Evolutionary conservation across 192 early-diverging fungal genomes (phyloP).

Genomic region (Linnemannia zychae): DNA sequence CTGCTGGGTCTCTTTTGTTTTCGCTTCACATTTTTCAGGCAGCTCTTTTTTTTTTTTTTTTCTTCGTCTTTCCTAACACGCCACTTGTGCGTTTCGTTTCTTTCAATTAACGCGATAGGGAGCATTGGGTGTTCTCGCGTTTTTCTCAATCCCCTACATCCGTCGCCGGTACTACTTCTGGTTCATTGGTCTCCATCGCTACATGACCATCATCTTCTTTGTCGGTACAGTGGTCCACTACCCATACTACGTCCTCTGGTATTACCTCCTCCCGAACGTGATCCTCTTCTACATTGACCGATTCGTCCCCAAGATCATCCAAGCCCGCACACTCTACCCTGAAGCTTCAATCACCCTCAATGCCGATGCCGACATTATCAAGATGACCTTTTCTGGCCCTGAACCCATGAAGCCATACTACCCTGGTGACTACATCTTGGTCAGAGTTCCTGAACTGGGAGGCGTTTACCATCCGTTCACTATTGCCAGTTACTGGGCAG

Average conservation of each 20-base stretch:
- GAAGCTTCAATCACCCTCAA: constrained; percentile 35
- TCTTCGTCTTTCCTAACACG: no score
- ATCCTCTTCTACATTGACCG: constrained; percentile 47
- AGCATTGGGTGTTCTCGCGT: constrained; percentile 28
- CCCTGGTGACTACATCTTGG: constrained; percentile 51
- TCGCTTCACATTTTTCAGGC: background rate
- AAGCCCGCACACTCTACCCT: constrained; percentile 23
- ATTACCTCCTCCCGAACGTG: constrained; percentile 44
- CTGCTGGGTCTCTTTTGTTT: background rate
- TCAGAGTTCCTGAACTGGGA: constrained; percentile 43
- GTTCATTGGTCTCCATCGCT: constrained; percentile 42
- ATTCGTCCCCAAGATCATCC: constrained; percentile 50
- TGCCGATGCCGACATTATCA: constrained; percentile 43
- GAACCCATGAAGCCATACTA: constrained; percentile 58
- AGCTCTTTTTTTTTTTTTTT: background rate
- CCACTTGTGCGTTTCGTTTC: background rate
- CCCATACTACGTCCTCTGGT: constrained; percentile 49
- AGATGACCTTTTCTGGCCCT: constrained; percentile 37
- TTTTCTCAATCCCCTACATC: constrained; percentile 47
- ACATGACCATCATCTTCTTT: constrained; percentile 49
- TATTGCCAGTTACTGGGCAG: constrained; percentile 49
- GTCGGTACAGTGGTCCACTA: constrained; percentile 41
- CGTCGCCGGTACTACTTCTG: constrained; percentile 28
- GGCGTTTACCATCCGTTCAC: constrained; percentile 46
- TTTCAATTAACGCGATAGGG: background rate